Evolutionary conservation across 2,329 filamentous ascomycete genomes (phyloP).

Genomic region (Aureobasidium mangrovei): DNA sequence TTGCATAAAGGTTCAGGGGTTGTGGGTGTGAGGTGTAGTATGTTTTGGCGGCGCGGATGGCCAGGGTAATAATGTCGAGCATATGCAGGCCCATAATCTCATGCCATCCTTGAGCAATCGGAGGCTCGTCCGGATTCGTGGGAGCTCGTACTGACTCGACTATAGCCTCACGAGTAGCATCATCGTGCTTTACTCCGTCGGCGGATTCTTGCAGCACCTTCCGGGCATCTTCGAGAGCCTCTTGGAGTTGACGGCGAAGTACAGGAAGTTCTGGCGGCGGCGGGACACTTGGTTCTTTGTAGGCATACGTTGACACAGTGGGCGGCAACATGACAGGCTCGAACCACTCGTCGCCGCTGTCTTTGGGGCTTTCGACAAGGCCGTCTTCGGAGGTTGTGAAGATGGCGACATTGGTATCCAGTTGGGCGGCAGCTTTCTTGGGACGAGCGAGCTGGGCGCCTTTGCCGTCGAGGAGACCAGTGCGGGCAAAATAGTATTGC

Average conservation of each 20-base stretch:
- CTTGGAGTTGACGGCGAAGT: conserved; percentile 61
- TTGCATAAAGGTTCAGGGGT: conserved; percentile 73
- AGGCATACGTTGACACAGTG: conserved; percentile 90
- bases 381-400: conserved; percentile 2
- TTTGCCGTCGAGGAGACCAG: conserved; percentile 86
- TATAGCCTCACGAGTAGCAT: conserved; percentile 7
- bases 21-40: conserved; percentile 93
- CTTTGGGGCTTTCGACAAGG: conserved; percentile 18
- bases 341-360: conserved; percentile 44
- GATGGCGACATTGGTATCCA: not conserved
- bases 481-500: conserved; percentile 96
- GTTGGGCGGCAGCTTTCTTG: conserved; percentile 38
- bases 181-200: not conserved
- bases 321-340: conserved; percentile 85
- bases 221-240: conserved; percentile 59
- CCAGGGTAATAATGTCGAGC: conserved; percentile 83
- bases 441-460: conserved; percentile 75
- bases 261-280: conserved; percentile 76
- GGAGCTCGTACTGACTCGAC: conserved; percentile 26
- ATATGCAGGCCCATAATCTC: conserved; percentile 89
- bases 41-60: conserved; percentile 90
- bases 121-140: conserved; percentile 15
- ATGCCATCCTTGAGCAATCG: conserved; percentile 56
- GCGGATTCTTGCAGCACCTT: conserved; percentile 52
- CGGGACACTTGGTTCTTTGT: conserved; percentile 69